These are phyloP conservation scores for Kuraishia borneana DNA, from an alignment of 805 yeast genomes.

Conservation along the genomic window DNA sequence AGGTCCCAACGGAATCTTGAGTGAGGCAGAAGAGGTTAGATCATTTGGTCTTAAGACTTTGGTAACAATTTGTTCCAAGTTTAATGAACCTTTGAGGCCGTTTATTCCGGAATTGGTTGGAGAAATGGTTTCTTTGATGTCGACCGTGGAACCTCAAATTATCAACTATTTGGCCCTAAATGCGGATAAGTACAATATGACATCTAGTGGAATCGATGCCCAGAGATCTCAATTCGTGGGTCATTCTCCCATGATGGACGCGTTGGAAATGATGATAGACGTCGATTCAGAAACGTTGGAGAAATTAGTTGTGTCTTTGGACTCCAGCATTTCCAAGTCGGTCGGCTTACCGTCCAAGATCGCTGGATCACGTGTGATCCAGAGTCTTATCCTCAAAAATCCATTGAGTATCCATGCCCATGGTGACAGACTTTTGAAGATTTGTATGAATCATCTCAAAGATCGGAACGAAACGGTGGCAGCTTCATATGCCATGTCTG, in stretches of 20 bases:
- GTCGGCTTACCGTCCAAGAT: slow-evolving; percentile 90
- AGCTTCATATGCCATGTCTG: slow-evolving; percentile 65
- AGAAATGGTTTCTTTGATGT: slow-evolving; percentile 61
- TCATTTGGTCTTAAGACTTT: slow-evolving; percentile 66
- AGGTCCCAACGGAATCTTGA: slow-evolving; percentile 68
- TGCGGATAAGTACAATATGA: slow-evolving; percentile 78
- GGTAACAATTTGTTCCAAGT: slow-evolving; percentile 55
- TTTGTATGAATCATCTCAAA: slow-evolving; percentile 45
- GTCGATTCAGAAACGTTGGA: slow-evolving; percentile 40
- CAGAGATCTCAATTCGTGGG: slow-evolving; percentile 65
- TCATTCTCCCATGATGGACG: slow-evolving; percentile 80
- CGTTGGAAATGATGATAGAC: slow-evolving; percentile 62
- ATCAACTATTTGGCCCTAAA: slow-evolving; percentile 77
- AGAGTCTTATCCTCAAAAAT: slow-evolving; percentile 50
- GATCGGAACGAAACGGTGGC: slow-evolving; percentile 69
- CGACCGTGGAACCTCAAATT: slow-evolving; percentile 85
- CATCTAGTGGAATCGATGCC: slow-evolving; percentile 63
- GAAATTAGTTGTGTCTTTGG: slow-evolving; percentile 36
- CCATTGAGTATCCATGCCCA: slow-evolving; percentile 29
- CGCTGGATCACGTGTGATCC: slow-evolving; percentile 67
- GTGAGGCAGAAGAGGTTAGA: slow-evolving; percentile 80
- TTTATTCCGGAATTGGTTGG: slow-evolving; percentile 60
- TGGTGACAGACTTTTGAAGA: slow-evolving; percentile 52
- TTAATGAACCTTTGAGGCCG: slow-evolving; percentile 49
- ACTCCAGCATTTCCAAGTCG: slow-evolving; percentile 48